These are phyloP conservation scores for Coffea canephora DNA, from an alignment of 257 asterid genomes.

Conservation along the genomic window DNA sequence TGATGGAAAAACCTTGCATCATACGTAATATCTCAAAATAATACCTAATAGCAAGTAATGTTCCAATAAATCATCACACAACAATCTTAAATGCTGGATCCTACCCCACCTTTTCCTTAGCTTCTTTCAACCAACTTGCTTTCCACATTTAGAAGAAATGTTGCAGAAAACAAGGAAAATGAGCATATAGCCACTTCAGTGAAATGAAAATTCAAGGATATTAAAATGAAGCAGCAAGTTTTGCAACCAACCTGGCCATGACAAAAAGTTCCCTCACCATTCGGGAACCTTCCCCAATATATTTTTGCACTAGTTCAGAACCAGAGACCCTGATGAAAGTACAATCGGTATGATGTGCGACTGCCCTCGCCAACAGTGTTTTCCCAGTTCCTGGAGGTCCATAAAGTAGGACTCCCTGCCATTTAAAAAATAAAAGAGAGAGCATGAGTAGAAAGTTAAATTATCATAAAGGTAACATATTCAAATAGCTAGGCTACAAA, in stretches of 20 bases:
- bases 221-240: neutral
- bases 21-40: too few species aligned
- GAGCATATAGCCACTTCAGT: too few species aligned
- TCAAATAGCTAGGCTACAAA: constrained; percentile 5
- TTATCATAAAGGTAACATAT: neutral
- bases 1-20: too few species aligned
- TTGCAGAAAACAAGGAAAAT: neutral
- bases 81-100: neutral
- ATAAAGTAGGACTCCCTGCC: constrained; percentile 66
- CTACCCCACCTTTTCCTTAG: neutral
- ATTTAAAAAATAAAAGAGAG: constrained; percentile 8
- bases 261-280: constrained; percentile 97
- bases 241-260: constrained; percentile 77
- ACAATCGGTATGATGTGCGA: constrained; percentile 75
- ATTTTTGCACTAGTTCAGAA: constrained; percentile 71
- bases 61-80: too few species aligned
- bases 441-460: neutral
- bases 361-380: constrained; percentile 72
- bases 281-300: constrained; percentile 84
- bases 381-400: constrained; percentile 84
- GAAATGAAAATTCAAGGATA: neutral
- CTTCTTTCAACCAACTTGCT: neutral
- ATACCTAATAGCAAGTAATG: too few species aligned
- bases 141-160: neutral
- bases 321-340: constrained; percentile 73